These are phyloP conservation scores for Ceratocystiopsis minuta DNA, from an alignment of 2,329 filamentous ascomycete species.

Conservation along the genomic window DNA sequence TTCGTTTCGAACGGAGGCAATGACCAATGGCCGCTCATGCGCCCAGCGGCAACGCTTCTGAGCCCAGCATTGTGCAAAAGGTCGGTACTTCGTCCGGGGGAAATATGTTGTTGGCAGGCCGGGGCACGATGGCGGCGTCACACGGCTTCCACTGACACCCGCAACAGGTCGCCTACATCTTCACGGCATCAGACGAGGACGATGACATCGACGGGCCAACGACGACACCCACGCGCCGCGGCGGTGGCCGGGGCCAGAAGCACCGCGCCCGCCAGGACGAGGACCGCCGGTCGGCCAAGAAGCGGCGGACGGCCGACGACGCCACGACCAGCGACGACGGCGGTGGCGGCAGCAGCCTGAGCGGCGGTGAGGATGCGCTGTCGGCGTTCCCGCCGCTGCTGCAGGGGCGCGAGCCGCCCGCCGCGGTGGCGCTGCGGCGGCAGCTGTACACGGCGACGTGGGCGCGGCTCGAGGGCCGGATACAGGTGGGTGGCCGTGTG, in stretches of 20 bases:
- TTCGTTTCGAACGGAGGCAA: too few species aligned
- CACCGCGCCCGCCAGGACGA: not conserved
- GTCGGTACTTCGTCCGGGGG: too few species aligned
- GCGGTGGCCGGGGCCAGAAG: not conserved
- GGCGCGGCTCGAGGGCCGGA: slow-evolving; percentile 42
- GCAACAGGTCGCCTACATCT: slow-evolving; percentile 43
- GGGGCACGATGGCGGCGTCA: too few species aligned
- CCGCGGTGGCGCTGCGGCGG: slow-evolving; percentile 34
- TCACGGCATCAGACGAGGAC: slow-evolving; percentile 29
- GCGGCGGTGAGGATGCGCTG: not conserved
- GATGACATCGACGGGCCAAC: not conserved
- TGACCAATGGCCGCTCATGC: too few species aligned
- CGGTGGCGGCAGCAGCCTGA: not conserved
- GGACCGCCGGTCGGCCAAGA: too few species aligned
- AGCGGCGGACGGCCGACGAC: not conserved
- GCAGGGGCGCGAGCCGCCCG: slow-evolving; percentile 31
- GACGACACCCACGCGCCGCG: not conserved
- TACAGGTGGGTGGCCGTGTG: slow-evolving; percentile 30
- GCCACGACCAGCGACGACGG: not conserved
- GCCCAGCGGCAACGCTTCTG: too few species aligned
- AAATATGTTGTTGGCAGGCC: too few species aligned
- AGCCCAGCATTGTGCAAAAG: too few species aligned
- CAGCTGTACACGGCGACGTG: slow-evolving; percentile 45
- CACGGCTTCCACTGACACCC: not conserved
- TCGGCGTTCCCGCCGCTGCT: slow-evolving; percentile 33